Conservation (phyloP, 306 rosid species). For the Fragaria iinumae region DNA sequence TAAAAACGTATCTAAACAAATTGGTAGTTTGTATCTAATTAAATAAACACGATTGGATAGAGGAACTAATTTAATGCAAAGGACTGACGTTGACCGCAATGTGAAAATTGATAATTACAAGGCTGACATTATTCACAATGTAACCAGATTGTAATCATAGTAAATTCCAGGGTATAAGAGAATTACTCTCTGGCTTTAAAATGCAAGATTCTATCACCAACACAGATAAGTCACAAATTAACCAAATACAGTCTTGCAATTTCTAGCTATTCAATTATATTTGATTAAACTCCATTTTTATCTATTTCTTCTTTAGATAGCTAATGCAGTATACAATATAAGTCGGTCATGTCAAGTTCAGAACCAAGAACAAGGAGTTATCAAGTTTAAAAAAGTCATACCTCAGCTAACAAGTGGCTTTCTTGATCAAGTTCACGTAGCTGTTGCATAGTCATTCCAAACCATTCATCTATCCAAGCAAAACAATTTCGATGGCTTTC, state of each 20-base stretch:
- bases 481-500: slow-evolving; percentile 46
- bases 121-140: neutral
- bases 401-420: slow-evolving; percentile 31
- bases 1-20: neutral
- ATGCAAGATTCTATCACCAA: neutral
- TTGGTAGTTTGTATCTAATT: neutral
- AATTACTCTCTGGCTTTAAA: neutral
- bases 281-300: neutral
- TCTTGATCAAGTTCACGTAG: slow-evolving; percentile 34
- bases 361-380: neutral
- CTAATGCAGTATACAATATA: neutral
- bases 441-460: slow-evolving; percentile 38
- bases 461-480: slow-evolving; percentile 49
- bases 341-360: neutral
- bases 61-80: neutral
- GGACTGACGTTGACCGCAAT: neutral
- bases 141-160: neutral
- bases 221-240: neutral
- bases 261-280: neutral
- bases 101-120: slow-evolving; percentile 3
- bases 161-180: neutral
- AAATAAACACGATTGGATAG: neutral
- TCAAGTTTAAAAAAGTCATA: slow-evolving; percentile 9
- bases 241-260: neutral
- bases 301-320: neutral